Base-by-base conservation (phyloP, 768 basidiomycete species). In the Phylloporus scabripes region DNA sequence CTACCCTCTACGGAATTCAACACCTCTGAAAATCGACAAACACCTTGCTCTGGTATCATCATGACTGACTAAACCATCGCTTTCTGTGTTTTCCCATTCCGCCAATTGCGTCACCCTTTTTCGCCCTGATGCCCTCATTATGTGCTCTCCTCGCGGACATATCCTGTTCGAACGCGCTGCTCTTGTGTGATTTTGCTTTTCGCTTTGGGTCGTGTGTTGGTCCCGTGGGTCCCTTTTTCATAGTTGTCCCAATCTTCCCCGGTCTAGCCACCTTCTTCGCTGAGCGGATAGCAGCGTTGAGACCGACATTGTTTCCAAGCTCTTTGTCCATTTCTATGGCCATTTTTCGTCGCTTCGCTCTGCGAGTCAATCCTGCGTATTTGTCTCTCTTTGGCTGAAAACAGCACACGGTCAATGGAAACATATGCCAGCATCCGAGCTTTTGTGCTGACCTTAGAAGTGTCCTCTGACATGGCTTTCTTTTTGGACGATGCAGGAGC, bases 341-440 rank as follows among this genome's bases (percentile, higher is more conserved):
- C 72, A 94, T 74, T 70, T 93, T 96, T 60, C 92, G 77, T 50
- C 95, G 78, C 65, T 96, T 97, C 44, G 78, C 82, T 61, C 78
- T 83, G 51, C 95, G 81, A n/a, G 92, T 85, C 10, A 97, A 76
- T 9, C 93, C 94, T 7, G 87, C 74, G 52, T 81, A 79, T 55
- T 83, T 85, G 58, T 89, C 86, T 56, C 87, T 77, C 65, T 85
- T 87, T 15, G 81, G 81, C 86, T 89, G 61, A 43, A 41, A 26
- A 46, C 31, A 47, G 23, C 11, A 38, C 29, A 23, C 12, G 11
- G 31, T 64, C 38, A 57, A n/a, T 37, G 29, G 15, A 29, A 40
- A 48, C n/a, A 28, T 7, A 32, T 20, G 28, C 18, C 26, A 17
- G 10, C n/a, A 36, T 38, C 26, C 10, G 29, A 28, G n/a, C 20